Evolutionary conservation across 176 grass and related monocot genomes (phyloP).

Genomic region (Oryza meyeriana): DNA sequence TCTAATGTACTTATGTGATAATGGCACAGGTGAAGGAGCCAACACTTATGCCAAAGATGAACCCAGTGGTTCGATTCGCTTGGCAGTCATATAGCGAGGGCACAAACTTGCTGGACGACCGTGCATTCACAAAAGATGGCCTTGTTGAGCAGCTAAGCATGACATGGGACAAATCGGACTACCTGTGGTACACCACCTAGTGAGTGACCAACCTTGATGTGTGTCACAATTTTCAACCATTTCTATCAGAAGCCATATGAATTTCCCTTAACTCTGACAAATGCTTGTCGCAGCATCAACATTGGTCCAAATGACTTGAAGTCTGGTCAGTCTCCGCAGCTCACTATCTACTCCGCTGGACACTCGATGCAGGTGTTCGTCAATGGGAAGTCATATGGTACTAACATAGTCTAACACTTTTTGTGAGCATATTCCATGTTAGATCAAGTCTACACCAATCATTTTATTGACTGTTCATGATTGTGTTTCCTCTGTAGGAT

Average conservation of each 20-base stretch:
- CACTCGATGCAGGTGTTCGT: conserved; percentile 81
- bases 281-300: conserved; percentile 45
- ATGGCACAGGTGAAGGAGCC: conserved; percentile 62
- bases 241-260: neutral
- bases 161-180: conserved; percentile 94
- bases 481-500: conserved; percentile 35
- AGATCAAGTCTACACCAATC: neutral
- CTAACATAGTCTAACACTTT: no score
- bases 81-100: conserved; percentile 84
- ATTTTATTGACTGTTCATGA: neutral
- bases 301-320: conserved; percentile 60
- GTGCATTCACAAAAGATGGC: conserved; percentile 65
- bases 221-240: neutral
- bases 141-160: conserved; percentile 78
- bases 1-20: conserved; percentile 14
- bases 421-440: neutral
- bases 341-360: conserved; percentile 64
- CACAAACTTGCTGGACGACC: conserved; percentile 53
- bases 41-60: conserved; percentile 63
- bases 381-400: conserved; percentile 67
- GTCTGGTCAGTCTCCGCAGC: conserved; percentile 56
- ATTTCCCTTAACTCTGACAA: neutral
- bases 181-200: conserved; percentile 93
- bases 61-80: conserved; percentile 41
- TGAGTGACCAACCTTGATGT: conserved; percentile 42